Conservation (phyloP, 2,329 filamentous ascomycete species). For the Stylonectria norvegica region DNA sequence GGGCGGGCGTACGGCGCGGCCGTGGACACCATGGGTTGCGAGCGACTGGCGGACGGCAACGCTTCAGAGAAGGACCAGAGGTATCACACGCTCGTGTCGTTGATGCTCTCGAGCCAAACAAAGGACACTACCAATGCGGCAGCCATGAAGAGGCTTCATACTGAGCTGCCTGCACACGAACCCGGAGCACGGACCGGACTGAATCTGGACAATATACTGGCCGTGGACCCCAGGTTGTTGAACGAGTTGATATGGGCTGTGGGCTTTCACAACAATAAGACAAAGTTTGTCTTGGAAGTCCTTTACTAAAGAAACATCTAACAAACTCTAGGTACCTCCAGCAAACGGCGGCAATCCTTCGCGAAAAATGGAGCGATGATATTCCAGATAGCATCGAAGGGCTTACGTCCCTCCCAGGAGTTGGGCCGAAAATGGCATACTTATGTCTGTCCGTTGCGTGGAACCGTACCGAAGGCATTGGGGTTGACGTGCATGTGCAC, state of each 20-base stretch:
- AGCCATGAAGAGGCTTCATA: conserved; percentile 76
- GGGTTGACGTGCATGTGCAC: conserved; percentile 93
- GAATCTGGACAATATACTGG: conserved; percentile 73
- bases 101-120: conserved; percentile 91
- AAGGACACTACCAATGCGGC: conserved; percentile 88
- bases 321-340: conserved; percentile 58
- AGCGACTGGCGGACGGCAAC: conserved; percentile 59
- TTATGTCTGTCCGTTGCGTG: conserved; percentile 75
- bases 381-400: conserved; percentile 77
- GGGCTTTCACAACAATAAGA: conserved; percentile 95
- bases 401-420: conserved; percentile 74
- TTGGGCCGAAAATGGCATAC: conserved; percentile 94
- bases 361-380: conserved; percentile 67
- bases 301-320: conserved; percentile 15
- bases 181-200: conserved; percentile 51
- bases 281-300: conserved; percentile 53
- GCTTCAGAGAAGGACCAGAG: conserved; percentile 57
- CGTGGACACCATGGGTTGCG: conserved; percentile 97
- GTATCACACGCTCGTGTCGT: conserved; percentile 80
- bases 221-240: conserved; percentile 59
- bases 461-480: conserved; percentile 68
- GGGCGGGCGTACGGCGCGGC: conserved; percentile 67
- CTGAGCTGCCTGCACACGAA: conserved; percentile 58
- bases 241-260: conserved; percentile 79
- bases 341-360: conserved; percentile 67